Base-by-base conservation (phyloP, 352 stramenopile genomes). In the Phytophthora colocasiae region DNA sequence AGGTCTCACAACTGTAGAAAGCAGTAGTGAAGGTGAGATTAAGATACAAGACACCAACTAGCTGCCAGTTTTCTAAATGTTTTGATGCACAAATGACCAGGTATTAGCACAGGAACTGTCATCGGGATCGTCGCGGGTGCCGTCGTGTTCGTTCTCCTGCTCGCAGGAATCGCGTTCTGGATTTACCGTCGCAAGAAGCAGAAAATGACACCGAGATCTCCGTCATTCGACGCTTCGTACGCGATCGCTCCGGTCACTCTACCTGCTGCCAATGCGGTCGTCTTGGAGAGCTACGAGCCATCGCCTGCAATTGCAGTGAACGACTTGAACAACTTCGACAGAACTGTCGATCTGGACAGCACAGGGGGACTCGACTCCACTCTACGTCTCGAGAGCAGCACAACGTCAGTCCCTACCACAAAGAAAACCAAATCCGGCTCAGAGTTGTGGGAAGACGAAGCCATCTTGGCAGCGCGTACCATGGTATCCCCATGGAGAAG, bases 401-500 rank as follows among this genome's bases (percentile, higher is more conserved):
- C 40, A 3, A 40, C 17, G 0, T 66, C 64, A 0, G 24, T 62
- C 10, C 24, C 47, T 34, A 43, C 32, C 7, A 48, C 49, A n/a
- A 61, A 64, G 49, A 45, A 48, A 27, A 47, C 52, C 12, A 57
- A 9, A 14, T 14, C 15, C 57, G 66, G 29, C 8, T 53, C 44
- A 0, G 61, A 24, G 38, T 64, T 78, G 46, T 83, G 78, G 78
- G 73, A 84, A 24, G 73, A 81, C 27, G 61, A 69, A 53, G 34
- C 46, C 0, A 71, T 83, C 45, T 15, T 60, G 1, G 62, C 64
- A 29, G 74, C 70, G 8, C 73, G 81, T 11, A n/a, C n/a, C n/a
- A n/a, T n/a, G n/a, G n/a, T n/a, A 83, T 90, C 36, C 76, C 78
- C 6, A 73, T 80, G 59, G 76, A 86, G 38, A 85, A 86, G 54